phyloP scores from a whole-genome alignment of 208 protist species.

The Acanthamoeba sp. region DNA sequence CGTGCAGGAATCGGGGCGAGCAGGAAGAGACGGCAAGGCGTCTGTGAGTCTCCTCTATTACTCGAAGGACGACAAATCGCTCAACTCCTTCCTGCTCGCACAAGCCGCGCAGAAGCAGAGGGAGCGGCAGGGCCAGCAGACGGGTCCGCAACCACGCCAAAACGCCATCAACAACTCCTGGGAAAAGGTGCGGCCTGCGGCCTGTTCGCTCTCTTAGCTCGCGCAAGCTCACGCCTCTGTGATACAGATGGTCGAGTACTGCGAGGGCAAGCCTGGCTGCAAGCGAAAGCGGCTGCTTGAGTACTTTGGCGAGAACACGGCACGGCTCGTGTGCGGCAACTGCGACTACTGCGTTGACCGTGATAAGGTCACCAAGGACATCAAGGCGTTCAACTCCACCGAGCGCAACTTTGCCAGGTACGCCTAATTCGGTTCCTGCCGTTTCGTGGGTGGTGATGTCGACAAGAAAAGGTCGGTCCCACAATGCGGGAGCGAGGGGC shows the following conservation, averaged over 20 bases:
- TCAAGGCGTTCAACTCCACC: slow-evolving; percentile 48
- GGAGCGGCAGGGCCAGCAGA: not conserved
- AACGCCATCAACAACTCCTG: slow-evolving; percentile 37
- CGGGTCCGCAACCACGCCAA: not conserved
- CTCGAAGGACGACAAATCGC: slow-evolving; percentile 81
- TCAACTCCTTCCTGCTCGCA: slow-evolving; percentile 54
- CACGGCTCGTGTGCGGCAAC: not conserved
- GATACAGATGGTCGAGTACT: slow-evolving; percentile 57
- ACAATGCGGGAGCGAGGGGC: not conserved
- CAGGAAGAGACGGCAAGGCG: slow-evolving; percentile 94
- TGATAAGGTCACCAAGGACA: not conserved
- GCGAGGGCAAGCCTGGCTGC: slow-evolving; percentile 25
- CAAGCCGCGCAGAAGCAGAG: slow-evolving; percentile 42
- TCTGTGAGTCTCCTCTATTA: slow-evolving; percentile 90
- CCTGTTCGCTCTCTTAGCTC: not conserved
- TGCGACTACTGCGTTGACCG: slow-evolving; percentile 49
- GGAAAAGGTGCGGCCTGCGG: slow-evolving; percentile 25
- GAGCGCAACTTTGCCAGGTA: slow-evolving; percentile 23
- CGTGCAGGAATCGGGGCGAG: slow-evolving; percentile 97
- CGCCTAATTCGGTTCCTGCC: not conserved
- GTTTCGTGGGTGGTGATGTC: not conserved
- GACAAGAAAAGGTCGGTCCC: not conserved
- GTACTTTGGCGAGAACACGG: slow-evolving; percentile 60
- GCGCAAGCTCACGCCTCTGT: not conserved
- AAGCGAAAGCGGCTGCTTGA: slow-evolving; percentile 1